Evolutionary conservation across 805 yeast genomes (phyloP), one percentile per base, ranked within the genome.

Genomic region (Jamesozyma spencerorum): DNA sequence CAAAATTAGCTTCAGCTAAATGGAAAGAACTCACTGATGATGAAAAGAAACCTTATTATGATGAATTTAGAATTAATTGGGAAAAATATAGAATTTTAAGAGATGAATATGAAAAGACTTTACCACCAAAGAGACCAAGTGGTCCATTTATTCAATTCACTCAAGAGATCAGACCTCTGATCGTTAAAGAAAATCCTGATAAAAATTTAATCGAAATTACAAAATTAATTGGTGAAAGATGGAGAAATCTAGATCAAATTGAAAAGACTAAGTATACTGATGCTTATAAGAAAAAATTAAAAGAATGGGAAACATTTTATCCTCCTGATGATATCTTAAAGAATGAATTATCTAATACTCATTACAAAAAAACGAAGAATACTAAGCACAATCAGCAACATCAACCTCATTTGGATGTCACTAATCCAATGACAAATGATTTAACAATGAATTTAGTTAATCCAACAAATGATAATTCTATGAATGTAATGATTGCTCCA

Each of bases 21-120:
- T 90, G 98, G 98, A 85, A 79, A 71, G 79, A 80, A 41, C 70
- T 90, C 56, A 66, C 71, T 43, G 82, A 75, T 42, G 80, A 75
- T 31, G 86, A 81, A 48, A 88, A 87, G 72, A 70, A 68, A 53
- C 90, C 94, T 43, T 86, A 79, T 66, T 87, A 81, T 65, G 77
- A 72, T 55, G 80, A 55, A 41, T 59, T 58, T 37, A 51, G 60
- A 45, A 48, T 53, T 7, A 58, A 60, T 32, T 61, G 65, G 65
- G 63, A 59, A 31, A 53, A 54, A 36, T 62, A 60, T 38, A 54
- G 62, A 47, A 46, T 53, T 3, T 48, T 58, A 20, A 61, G 64
- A 51, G 63, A 57, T 31, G 61, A 57, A 40, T 62, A 60, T 37
- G 63, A 60, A 40, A 54, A 57, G 34, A 53, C 59, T 20, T 47